Base-by-base conservation (phyloP, 139 green algal genomes). In the Deuterostichococcus epilithicus region DNA sequence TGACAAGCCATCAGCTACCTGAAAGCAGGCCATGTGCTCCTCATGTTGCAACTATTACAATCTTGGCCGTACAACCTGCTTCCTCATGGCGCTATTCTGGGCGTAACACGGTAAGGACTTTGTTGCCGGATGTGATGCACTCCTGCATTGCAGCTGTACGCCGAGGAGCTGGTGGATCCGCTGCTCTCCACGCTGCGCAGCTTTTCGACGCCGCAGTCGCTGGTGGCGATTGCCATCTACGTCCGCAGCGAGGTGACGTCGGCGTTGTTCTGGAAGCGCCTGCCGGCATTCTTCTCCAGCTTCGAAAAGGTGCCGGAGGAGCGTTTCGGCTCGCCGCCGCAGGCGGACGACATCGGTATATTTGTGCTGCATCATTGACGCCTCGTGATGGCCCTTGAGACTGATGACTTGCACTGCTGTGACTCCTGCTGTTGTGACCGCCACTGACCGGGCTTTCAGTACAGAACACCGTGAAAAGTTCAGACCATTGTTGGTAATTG, bases 291-390 rank as follows among this genome's bases (percentile, higher is more conserved):
- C 35, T 78, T 78, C 45, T 34, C 47, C 36, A n/a, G 13, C 13
- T 72, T 6, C 25, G 35, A 70, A n/a, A 78, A 78, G 37, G 34
- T 78, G 26, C 73, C 59, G 33, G 73, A 78, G 28, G 36, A 70
- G 73, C n/a, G 63, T 3, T 69, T 38, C 28, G 63, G 28, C 5
- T 35, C 63, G 20, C 63, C 63, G 63, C 28, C 63, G 30, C 63
- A 69, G n/a, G 28, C 63, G 6, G 28, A 37, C 3, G 5, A 69
- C 32, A 10, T 69, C 13, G 63, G 63, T 28, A 69, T 69, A 36
- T 69, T 69, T 28, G 10, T 69, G 28, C 63, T 69, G 28, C 8
- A 28, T 5, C 52, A 28, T 20, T 63, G 52, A 63, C 13, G 3
- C 18, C 42, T 52, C 10, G 42, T 13, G 8, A 13, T 52, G 8